A percentile compares a stretch with the other conserved stretches of the same genome.
phyloP scores from a whole-genome alignment of 2,329 filamentous ascomycete species.

The Metarhizium sp. region DNA sequence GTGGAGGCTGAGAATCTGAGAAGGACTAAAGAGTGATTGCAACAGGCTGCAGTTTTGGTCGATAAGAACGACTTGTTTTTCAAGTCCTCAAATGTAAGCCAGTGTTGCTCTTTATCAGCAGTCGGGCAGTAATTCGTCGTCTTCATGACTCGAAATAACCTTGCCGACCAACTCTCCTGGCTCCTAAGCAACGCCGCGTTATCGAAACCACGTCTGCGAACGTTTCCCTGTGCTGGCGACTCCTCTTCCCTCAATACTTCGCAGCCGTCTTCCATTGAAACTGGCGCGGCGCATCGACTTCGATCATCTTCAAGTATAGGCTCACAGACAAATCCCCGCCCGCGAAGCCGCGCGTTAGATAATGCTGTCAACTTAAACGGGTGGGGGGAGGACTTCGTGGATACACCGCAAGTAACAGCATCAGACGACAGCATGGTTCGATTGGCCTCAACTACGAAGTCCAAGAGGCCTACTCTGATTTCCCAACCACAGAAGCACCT shows the following conservation, averaged over 20 bases:
- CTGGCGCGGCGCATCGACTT: background rate
- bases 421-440: slow-evolving; percentile 33
- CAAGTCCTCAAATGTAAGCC: slow-evolving; percentile 3
- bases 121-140: slow-evolving; percentile 15
- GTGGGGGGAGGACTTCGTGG: slow-evolving; percentile 13
- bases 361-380: slow-evolving; percentile 14
- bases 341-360: slow-evolving; percentile 2
- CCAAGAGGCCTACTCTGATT: slow-evolving; percentile 35
- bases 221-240: slow-evolving; percentile 24
- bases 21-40: background rate
- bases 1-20: background rate
- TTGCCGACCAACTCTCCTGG: slow-evolving; percentile 48
- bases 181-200: slow-evolving; percentile 38
- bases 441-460: slow-evolving; percentile 31
- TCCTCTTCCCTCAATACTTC: slow-evolving; percentile 14
- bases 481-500: slow-evolving; percentile 31
- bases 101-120: background rate
- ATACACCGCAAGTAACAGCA: slow-evolving; percentile 17
- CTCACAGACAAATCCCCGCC: background rate
- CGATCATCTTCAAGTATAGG: background rate
- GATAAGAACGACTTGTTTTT: background rate
- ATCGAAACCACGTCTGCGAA: slow-evolving; percentile 29
- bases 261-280: slow-evolving; percentile 14
- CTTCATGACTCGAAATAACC: slow-evolving; percentile 56
- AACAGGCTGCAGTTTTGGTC: background rate